Base-by-base conservation (phyloP, 1,139 yeast species). In the Torulaspora pretoriensis region DNA sequence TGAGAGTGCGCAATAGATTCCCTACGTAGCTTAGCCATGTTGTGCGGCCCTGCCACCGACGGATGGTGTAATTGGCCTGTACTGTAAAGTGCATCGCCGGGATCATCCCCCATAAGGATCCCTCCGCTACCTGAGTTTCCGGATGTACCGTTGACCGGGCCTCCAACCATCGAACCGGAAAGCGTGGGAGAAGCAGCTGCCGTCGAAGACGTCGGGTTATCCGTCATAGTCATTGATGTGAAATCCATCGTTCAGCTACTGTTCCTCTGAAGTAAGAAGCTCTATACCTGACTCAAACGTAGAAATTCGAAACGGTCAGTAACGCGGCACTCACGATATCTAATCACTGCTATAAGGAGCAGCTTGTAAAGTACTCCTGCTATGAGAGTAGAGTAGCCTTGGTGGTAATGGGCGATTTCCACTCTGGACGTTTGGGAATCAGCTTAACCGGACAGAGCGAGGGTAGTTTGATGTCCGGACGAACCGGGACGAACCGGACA, bases 1-100 rank as follows among this genome's bases (percentile, higher is more conserved):
- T 88, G 96, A 2, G 96, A 84, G 65, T 90, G 97, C 19, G 97
- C 97, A 48, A 92, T 81, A 49, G 90, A 81, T 58, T 90, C 97
- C 50, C 97, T 74, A 57, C 96, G 77, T 50, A 81, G 73, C 46
- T 69, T 66, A 12, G 71, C 77, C 57, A 75, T 78, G 38, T 44
- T 52, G 35, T 48, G 54, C 25, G 47, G 44, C 9, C 48, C 48
- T 34, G 45, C 41, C 29, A 45, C 42, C 45, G 51, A 37, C 40
- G 38, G 35, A 29, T 38, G 27, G 23, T 42, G 42, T n/a, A 32
- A 29, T 32, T 42, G 45, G 17, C 38, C 42, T 7, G 36, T 26
- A 3, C 35, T 29, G 27, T 28, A 38, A 25, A 38, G 28, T 29
- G 38, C 16, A 27, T 40, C 43, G 30, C 27, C 35, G 16, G 24